These are phyloP conservation scores for Entonaema liquescens DNA, from an alignment of 495 filamentous ascomycete species.

Conservation along the genomic window DNA sequence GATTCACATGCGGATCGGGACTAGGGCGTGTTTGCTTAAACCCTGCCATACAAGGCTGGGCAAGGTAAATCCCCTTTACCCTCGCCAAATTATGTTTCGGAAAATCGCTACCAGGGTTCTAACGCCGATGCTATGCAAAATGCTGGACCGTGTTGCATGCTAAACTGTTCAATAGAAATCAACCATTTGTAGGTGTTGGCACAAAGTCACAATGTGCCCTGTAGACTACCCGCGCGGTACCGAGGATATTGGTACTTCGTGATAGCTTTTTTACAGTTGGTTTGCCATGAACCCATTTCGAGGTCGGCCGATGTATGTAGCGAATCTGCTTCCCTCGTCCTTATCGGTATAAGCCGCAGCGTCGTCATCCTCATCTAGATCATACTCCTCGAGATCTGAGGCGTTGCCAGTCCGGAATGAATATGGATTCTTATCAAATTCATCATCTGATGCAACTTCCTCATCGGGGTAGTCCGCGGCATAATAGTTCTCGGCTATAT, in stretches of 20 bases:
- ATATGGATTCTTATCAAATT: conserved; percentile 57
- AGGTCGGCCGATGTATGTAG: conserved; percentile 37
- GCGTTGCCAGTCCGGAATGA: conserved; percentile 54
- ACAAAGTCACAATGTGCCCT: conserved; percentile 10
- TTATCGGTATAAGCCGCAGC: conserved; percentile 38
- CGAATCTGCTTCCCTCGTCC: conserved; percentile 22
- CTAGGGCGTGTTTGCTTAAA: conserved; percentile 36
- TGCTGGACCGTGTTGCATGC: conserved; percentile 16
- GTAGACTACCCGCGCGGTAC: conserved; percentile 29
- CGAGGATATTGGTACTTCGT: background rate
- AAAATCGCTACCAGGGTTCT: conserved; percentile 10
- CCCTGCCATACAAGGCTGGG: conserved; percentile 21
- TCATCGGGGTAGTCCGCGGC: conserved; percentile 65
- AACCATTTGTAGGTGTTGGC: conserved; percentile 13
- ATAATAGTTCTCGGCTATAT: conserved; percentile 64
- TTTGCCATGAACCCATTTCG: conserved; percentile 29
- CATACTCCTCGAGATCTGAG: conserved; percentile 57
- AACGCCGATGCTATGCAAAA: conserved; percentile 25
- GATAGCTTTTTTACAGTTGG: conserved; percentile 17
- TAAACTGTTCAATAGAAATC: conserved; percentile 22
- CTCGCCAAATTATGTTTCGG: conserved; percentile 9
- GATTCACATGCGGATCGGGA: conserved; percentile 23
- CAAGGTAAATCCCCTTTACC: conserved; percentile 22
- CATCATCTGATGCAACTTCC: conserved; percentile 63
- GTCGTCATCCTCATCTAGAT: conserved; percentile 31